These are phyloP conservation scores for Smittium mucronatum DNA, from an alignment of 371 early-diverging fungal species.

Conservation along the genomic window DNA sequence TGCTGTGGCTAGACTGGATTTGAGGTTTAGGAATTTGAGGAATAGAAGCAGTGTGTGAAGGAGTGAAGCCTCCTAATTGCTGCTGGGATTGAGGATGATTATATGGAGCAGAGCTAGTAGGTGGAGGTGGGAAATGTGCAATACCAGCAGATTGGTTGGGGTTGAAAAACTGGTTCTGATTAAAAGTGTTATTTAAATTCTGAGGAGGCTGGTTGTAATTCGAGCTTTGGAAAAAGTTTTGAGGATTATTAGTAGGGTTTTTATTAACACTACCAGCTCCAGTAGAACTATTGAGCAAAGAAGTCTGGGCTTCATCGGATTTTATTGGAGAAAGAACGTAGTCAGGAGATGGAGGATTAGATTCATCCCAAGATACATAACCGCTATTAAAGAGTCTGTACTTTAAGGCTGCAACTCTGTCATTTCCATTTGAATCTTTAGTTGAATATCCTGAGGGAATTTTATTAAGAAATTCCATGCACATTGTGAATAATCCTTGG, in stretches of 20 bases:
- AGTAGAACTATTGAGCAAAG: neutral
- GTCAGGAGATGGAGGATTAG: slow-evolving; percentile 46
- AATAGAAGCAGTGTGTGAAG: neutral
- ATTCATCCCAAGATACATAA: slow-evolving; percentile 33
- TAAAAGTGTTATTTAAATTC: too few relatives aligned
- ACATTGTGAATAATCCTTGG: slow-evolving; percentile 61
- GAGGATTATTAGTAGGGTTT: slow-evolving; percentile 17
- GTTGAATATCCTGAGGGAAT: slow-evolving; percentile 46
- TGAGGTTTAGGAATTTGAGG: neutral
- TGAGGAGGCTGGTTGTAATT: slow-evolving; percentile 12
- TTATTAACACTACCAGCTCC: neutral
- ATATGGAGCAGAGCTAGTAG: neutral
- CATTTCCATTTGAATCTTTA: slow-evolving; percentile 28
- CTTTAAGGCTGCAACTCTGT: slow-evolving; percentile 51
- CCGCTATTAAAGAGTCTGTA: slow-evolving; percentile 61
- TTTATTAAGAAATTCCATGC: slow-evolving; percentile 59
- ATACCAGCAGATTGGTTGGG: neutral
- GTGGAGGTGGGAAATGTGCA: neutral
- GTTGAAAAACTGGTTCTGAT: neutral
- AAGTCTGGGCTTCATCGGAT: slow-evolving; percentile 5
- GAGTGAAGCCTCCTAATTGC: neutral
- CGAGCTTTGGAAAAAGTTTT: slow-evolving; percentile 18
- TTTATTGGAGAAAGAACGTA: slow-evolving; percentile 43
- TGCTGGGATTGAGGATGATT: neutral
- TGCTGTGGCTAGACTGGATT: neutral